Conservation (phyloP, 164 flowering plant species). For the Chimonanthus salicifolius region DNA sequence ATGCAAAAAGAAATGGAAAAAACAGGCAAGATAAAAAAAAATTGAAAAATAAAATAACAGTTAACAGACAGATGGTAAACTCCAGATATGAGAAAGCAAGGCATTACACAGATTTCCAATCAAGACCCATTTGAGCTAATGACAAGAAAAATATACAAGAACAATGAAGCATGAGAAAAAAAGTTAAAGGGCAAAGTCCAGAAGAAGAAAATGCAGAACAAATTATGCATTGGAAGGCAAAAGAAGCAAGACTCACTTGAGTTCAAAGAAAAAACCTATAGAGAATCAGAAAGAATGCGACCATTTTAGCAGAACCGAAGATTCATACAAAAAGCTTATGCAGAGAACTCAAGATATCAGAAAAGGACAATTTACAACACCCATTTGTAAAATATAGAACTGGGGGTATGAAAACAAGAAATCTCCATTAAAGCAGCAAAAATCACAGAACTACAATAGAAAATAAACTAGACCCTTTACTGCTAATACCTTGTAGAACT, state of each 20-base stretch:
- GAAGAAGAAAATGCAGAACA: neutral
- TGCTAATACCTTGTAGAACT: neutral
- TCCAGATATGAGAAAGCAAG: neutral
- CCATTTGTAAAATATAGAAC: neutral
- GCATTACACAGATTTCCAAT: neutral
- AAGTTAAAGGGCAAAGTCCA: neutral
- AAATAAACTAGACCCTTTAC: neutral
- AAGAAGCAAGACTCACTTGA: neutral
- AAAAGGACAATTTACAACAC: neutral
- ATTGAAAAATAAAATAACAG: no score
- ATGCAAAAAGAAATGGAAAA: neutral
- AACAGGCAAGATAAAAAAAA: neutral
- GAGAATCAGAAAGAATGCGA: neutral
- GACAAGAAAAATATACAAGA: neutral
- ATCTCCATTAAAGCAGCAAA: neutral
- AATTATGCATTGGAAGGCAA: neutral
- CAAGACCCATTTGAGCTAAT: no score
- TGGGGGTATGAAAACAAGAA: neutral
- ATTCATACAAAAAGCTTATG: neutral
- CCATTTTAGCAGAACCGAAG: neutral
- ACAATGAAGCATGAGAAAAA: neutral
- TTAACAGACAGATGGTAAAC: neutral
- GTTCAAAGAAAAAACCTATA: constrained; percentile 1
- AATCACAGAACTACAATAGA: neutral
- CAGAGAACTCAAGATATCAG: neutral